Evolutionary conservation across 352 stramenopile species (phyloP).

Genomic region (Phytophthora podocarpi): DNA sequence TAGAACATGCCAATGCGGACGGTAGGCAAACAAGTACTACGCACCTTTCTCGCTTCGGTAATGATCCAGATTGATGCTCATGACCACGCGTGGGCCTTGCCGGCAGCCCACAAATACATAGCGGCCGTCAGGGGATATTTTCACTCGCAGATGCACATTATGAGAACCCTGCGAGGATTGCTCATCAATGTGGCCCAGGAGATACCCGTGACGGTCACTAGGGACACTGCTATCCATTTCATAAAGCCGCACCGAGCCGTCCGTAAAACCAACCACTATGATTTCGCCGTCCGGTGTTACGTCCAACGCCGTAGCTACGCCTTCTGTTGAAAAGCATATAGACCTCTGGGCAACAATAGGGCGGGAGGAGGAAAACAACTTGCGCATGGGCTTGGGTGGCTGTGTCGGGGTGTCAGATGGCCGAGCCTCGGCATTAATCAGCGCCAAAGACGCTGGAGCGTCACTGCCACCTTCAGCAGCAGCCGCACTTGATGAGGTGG

Average conservation of each 20-base stretch:
- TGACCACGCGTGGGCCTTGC: conserved; percentile 65
- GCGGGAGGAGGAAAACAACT: conserved; percentile 51
- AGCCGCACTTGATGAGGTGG: background rate
- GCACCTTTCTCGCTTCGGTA: conserved; percentile 85
- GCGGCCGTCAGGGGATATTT: conserved; percentile 75
- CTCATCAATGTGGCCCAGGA: conserved; percentile 83
- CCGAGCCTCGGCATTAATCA: background rate
- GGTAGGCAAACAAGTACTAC: conserved; percentile 4
- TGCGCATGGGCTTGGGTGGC: conserved; percentile 50
- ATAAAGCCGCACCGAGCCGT: conserved; percentile 80
- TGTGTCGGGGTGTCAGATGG: conserved; percentile 15
- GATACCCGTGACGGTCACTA: conserved; percentile 80
- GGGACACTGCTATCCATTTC: conserved; percentile 87
- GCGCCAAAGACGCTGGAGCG: background rate
- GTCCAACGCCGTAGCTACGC: conserved; percentile 74
- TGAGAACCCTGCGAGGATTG: conserved; percentile 58
- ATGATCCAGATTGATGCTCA: conserved; percentile 84
- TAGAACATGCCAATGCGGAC: background rate
- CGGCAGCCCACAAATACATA: conserved; percentile 87
- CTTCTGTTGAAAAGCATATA: conserved; percentile 83
- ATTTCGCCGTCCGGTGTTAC: conserved; percentile 81
- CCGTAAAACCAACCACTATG: conserved; percentile 81
- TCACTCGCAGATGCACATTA: conserved; percentile 68
- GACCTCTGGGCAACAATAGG: conserved; percentile 62
- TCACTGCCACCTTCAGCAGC: background rate